These are phyloP conservation scores for Backusella psychrophila DNA, from an alignment of 192 early-diverging fungal species.

Conservation along the genomic window DNA sequence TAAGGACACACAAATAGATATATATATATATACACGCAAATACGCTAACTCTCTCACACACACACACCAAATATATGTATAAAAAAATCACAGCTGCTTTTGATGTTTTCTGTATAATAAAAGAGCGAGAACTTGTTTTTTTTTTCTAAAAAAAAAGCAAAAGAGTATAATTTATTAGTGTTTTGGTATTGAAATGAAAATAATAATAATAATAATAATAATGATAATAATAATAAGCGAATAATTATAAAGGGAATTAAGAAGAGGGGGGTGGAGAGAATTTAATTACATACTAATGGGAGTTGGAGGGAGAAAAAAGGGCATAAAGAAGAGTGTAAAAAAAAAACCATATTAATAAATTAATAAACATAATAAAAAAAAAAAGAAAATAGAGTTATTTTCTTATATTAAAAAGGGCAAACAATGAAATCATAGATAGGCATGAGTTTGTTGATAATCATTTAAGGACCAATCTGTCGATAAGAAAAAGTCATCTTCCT, in stretches of 20 bases:
- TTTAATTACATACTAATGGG: not conserved
- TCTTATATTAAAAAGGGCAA: not conserved
- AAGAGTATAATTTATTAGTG: not conserved
- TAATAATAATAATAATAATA: not conserved
- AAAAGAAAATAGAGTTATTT: not conserved
- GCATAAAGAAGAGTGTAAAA: not conserved
- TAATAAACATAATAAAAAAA: not conserved
- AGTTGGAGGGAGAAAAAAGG: not conserved
- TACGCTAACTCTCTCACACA: not conserved
- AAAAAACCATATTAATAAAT: not conserved
- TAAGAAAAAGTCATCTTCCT: constrained; percentile 15
- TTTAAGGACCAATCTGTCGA: constrained; percentile 12
- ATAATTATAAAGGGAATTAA: not conserved
- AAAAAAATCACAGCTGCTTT: too few relatives aligned
- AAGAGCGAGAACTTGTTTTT: too few relatives aligned
- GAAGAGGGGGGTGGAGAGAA: not conserved
- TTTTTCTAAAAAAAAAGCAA: not conserved
- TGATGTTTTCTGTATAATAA: too few relatives aligned
- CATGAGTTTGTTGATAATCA: constrained; percentile 11
- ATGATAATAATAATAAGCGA: not conserved
- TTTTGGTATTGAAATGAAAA: not conserved
- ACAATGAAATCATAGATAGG: constrained; percentile 2
- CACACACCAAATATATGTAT: not conserved
- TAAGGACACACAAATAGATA: not conserved
- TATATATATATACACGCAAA: not conserved